Evolutionary conservation across 805 yeast species (phyloP).

Genomic region (Priceomyces medius): DNA sequence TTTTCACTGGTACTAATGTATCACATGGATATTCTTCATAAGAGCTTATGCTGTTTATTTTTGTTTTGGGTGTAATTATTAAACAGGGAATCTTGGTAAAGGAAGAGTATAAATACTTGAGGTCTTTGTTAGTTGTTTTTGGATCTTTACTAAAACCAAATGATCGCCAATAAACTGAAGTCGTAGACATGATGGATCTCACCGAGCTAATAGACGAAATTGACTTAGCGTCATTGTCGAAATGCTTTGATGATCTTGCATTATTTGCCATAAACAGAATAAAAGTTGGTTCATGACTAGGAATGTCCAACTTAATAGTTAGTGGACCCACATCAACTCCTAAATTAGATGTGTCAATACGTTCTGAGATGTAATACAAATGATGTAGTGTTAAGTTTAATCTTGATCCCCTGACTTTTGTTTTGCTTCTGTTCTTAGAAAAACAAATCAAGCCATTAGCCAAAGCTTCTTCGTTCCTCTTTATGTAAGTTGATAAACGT

Average conservation of each 20-base stretch:
- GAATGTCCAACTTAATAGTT: constrained; percentile 57
- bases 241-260: constrained; percentile 41
- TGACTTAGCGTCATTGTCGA: constrained; percentile 47
- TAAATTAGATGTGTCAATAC: constrained; percentile 48
- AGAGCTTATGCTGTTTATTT: constrained; percentile 55
- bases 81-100: constrained; percentile 67
- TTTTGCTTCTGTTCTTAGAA: constrained; percentile 33
- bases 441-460: constrained; percentile 59
- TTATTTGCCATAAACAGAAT: constrained; percentile 61
- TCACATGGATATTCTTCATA: constrained; percentile 74
- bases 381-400: constrained; percentile 62
- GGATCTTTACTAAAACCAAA: constrained; percentile 39
- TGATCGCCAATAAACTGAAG: constrained; percentile 41
- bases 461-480: constrained; percentile 55
- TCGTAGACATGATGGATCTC: constrained; percentile 47
- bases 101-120: constrained; percentile 58
- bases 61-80: constrained; percentile 57
- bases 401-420: constrained; percentile 50
- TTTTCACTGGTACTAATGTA: constrained; percentile 61
- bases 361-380: constrained; percentile 57
- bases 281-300: constrained; percentile 52
- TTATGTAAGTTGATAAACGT: constrained; percentile 51
- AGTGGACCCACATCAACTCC: constrained; percentile 61
- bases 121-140: constrained; percentile 47
- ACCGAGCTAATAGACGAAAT: constrained; percentile 60